A percentile compares a stretch with the other conserved stretches of the same genome.
phyloP scores from a whole-genome alignment of 441 rosid species.

The Biscutella laevigata region DNA sequence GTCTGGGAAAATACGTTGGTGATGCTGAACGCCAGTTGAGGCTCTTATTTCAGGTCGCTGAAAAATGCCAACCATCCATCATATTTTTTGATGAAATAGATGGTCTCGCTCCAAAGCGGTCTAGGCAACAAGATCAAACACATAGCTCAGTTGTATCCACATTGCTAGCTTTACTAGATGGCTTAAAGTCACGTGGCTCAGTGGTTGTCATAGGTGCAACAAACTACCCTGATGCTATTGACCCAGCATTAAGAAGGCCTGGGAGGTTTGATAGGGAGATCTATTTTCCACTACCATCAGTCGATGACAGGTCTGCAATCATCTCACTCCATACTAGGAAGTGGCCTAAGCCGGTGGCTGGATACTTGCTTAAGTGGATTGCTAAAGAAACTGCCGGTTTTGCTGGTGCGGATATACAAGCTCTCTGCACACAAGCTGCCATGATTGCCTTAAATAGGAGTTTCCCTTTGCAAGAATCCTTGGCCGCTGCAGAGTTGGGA shows the following conservation, averaged over 20 bases:
- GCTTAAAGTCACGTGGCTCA: constrained; percentile 96
- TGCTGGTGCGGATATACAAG: constrained; percentile 99
- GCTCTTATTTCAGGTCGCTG: constrained; percentile 98
- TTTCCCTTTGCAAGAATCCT: constrained; percentile 78
- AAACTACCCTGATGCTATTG: constrained; percentile 96
- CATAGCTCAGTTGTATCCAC: constrained; percentile 99
- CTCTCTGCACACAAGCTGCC: constrained; percentile 94
- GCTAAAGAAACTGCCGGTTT: constrained; percentile 83
- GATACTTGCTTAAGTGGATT: constrained; percentile 76
- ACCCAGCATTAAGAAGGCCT: constrained; percentile 97
- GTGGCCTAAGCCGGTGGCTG: constrained; percentile 93
- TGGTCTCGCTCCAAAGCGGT: constrained; percentile 88
- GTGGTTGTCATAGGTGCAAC: constrained; percentile 99
- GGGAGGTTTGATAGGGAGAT: constrained; percentile 97
- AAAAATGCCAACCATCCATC: constrained; percentile 90
- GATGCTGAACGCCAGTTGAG: constrained; percentile 99
- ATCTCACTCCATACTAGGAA: constrained; percentile 83
- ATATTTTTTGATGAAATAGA: constrained; percentile 98
- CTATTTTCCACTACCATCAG: constrained; percentile 86
- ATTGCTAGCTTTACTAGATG: constrained; percentile 89
- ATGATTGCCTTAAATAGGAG: constrained; percentile 84
- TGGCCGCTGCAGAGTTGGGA: constrained; percentile 65
- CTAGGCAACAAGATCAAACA: constrained; percentile 97
- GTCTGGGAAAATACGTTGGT: constrained; percentile 98
- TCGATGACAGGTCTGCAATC: constrained; percentile 81